A percentile compares a stretch with the other conserved stretches of the same genome.
Conservation (phyloP, 306 rosid genomes). For the Phaseolus lunatus region DNA sequence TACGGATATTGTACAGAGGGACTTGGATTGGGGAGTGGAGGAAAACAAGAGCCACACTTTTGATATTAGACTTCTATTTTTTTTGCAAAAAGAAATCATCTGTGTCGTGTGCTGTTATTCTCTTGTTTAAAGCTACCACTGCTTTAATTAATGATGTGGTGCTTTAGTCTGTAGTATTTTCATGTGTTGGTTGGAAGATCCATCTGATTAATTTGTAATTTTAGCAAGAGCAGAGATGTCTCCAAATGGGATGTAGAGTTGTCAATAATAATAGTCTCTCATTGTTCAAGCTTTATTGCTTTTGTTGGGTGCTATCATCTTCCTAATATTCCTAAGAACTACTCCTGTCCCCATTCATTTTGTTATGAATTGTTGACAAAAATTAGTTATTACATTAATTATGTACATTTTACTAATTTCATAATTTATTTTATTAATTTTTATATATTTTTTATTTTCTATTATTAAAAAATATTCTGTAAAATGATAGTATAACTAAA, state of each 20-base stretch:
- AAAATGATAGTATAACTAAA: too few species aligned
- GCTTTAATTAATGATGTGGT: slow-evolving; percentile 35
- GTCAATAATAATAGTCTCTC: slow-evolving; percentile 26
- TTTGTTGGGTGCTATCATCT: too few species aligned
- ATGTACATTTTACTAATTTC: too few species aligned
- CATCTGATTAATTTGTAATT: slow-evolving; percentile 44
- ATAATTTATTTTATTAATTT: too few species aligned
- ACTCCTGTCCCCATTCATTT: too few species aligned
- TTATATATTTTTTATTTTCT: too few species aligned
- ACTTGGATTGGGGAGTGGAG: slow-evolving; percentile 37
- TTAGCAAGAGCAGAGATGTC: slow-evolving; percentile 37
- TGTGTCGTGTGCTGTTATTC: slow-evolving; percentile 23
- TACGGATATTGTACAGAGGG: slow-evolving; percentile 37
- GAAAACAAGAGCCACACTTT: slow-evolving; percentile 39
- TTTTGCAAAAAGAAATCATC: neutral
- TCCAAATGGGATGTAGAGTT: slow-evolving; percentile 43
- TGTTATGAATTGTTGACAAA: too few species aligned
- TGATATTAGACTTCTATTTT: slow-evolving; percentile 31
- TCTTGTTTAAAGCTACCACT: slow-evolving; percentile 16
- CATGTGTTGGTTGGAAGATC: slow-evolving; percentile 41
- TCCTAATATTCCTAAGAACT: too few species aligned
- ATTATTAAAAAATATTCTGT: too few species aligned
- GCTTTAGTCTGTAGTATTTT: slow-evolving; percentile 37
- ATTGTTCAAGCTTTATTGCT: neutral
- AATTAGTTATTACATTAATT: too few species aligned